Conservation (phyloP, 2,329 filamentous ascomycete genomes). For the Mycocentrospora acerina region DNA sequence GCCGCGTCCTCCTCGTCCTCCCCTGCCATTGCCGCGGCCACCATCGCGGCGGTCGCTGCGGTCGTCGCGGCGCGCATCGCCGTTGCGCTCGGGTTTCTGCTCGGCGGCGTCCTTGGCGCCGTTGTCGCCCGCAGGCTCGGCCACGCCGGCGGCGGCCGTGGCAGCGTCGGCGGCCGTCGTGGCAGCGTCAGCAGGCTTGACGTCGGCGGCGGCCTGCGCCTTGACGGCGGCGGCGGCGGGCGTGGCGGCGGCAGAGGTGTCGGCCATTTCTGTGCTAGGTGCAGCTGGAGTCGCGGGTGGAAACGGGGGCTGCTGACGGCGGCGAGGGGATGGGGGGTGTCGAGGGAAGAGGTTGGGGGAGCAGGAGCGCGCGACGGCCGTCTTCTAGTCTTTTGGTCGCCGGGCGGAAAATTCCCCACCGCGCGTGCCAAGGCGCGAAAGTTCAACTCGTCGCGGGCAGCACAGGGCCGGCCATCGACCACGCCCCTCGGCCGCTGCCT, state of each 20-base stretch:
- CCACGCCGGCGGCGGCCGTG: constrained; percentile 13
- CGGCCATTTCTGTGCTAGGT: constrained; percentile 20
- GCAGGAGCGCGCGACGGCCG: constrained; percentile 6
- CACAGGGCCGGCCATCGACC: too few relatives aligned
- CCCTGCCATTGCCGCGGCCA: constrained; percentile 1
- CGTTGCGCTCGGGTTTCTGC: constrained; percentile 15
- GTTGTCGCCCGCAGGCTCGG: constrained; percentile 17
- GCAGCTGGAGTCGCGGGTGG: constrained; percentile 10
- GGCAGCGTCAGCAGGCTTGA: constrained; percentile 12
- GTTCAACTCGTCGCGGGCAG: too few relatives aligned
- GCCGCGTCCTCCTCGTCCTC: constrained; percentile 9
- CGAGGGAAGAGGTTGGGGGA: constrained; percentile 1
- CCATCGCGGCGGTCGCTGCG: constrained; percentile 4
- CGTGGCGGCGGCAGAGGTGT: constrained; percentile 19
- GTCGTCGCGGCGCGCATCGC: constrained; percentile 10
- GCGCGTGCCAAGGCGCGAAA: not conserved
- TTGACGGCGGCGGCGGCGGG: constrained; percentile 21
- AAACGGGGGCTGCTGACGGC: constrained; percentile 1
- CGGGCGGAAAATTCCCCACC: constrained; percentile 1
- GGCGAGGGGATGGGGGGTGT: not conserved
- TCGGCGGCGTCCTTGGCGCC: constrained; percentile 6
- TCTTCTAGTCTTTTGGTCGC: too few relatives aligned
- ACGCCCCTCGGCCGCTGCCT: not conserved
- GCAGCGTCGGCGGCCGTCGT: constrained; percentile 12
- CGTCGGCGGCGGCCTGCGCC: constrained; percentile 11